These are phyloP conservation scores for Carpinus viminea DNA, from an alignment of 306 rosid genomes.

Conservation along the genomic window DNA sequence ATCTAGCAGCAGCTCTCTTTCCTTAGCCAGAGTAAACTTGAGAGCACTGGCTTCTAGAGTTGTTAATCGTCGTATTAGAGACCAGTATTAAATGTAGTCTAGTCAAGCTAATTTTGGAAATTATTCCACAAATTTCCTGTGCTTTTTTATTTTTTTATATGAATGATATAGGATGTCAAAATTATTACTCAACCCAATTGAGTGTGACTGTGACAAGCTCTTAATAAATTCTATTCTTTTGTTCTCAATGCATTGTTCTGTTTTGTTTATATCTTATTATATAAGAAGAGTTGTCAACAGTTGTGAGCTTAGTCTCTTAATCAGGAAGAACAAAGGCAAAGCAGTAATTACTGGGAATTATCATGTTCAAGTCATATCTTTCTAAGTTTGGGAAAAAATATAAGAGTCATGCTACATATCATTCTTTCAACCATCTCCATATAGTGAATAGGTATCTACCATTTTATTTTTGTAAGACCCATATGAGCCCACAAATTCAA, in stretches of 20 bases:
- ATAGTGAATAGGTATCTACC: too few relatives aligned
- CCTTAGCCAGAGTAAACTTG: slow-evolving; percentile 56
- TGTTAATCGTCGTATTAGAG: slow-evolving; percentile 41
- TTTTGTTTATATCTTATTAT: not conserved
- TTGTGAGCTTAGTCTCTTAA: too few relatives aligned
- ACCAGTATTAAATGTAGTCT: slow-evolving; percentile 22
- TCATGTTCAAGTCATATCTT: too few relatives aligned
- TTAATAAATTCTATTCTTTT: not conserved
- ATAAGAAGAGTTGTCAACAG: too few relatives aligned
- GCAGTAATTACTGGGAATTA: too few relatives aligned
- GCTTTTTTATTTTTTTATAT: not conserved
- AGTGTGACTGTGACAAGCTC: not conserved
- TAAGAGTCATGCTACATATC: too few relatives aligned
- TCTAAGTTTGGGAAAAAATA: too few relatives aligned
- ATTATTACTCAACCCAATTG: slow-evolving; percentile 1
- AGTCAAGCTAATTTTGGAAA: not conserved
- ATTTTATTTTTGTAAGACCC: too few relatives aligned
- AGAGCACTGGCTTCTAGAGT: slow-evolving; percentile 85
- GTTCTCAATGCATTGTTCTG: not conserved
- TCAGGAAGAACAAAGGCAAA: too few relatives aligned
- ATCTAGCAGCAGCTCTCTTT: slow-evolving; percentile 19
- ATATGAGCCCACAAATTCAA: too few relatives aligned
- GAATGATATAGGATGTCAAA: not conserved
- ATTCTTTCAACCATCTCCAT: too few relatives aligned
- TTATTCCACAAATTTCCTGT: not conserved